Conservation (phyloP, 257 asterid genomes). For the Lithospermum erythrorhizon region DNA sequence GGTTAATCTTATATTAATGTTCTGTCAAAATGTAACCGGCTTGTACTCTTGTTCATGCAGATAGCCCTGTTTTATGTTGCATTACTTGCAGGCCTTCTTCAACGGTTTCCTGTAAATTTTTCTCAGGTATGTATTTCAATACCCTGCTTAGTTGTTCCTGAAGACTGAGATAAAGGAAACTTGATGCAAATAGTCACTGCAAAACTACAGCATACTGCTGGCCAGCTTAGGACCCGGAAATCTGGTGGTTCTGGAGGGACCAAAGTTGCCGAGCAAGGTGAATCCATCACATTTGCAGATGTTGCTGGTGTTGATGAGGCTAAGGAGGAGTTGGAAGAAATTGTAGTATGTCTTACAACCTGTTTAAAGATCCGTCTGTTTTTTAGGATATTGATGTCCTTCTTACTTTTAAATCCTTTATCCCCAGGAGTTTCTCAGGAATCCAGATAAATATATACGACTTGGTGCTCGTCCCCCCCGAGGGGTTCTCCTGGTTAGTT, state of each 20-base stretch:
- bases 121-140: conserved; percentile 53
- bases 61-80: conserved; percentile 82
- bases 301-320: conserved; percentile 99
- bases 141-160: conserved; percentile 6
- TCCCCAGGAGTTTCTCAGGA: conserved; percentile 87
- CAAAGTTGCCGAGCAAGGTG: conserved; percentile 86
- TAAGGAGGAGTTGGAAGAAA: conserved; percentile 97
- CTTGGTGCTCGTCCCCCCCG: conserved; percentile 99
- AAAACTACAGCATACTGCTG: conserved; percentile 58
- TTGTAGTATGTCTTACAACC: conserved; percentile 54
- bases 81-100: conserved; percentile 90
- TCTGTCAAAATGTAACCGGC: not conserved
- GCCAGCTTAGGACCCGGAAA: conserved; percentile 83
- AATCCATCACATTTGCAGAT: conserved; percentile 72
- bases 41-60: conserved; percentile 33
- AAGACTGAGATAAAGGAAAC: not conserved
- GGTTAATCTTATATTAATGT: not conserved
- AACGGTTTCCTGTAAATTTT: conserved; percentile 83
- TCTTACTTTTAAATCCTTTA: conserved; percentile 15
- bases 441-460: conserved; percentile 71
- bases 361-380: not conserved
- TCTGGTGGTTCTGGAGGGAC: conserved; percentile 59
- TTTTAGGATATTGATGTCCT: conserved; percentile 2
- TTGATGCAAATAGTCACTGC: conserved; percentile 10
- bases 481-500: conserved; percentile 94